Base-by-base conservation (phyloP, 768 basidiomycete species). In the Lanmaoa pseudosensibilis region DNA sequence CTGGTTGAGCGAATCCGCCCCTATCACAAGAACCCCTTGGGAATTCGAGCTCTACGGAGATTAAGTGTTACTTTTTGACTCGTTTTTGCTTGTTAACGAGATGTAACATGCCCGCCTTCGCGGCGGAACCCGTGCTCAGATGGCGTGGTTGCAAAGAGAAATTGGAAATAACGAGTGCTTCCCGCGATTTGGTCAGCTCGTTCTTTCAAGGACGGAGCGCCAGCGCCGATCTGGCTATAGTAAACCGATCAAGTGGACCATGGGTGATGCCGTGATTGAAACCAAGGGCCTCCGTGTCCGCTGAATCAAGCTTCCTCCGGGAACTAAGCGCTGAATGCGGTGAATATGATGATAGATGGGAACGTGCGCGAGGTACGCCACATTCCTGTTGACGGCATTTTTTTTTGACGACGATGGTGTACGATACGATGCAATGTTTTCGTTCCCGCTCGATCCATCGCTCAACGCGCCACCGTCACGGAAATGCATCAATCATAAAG, bases 41-140 rank as follows among this genome's bases (percentile, higher is more conserved):
- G 90, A 92, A 73, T 90, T 91, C 67, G 80, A 85, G 65, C 74
- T 91, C 44, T 90, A 88, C 66, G 71, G 73, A 64, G 63, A 72
- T 72, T 65, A 73, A 68, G 54, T 45, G 48, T 61, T 54, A 19
- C 25, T 38, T 49, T 55, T 61, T 48, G 43, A 53, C 60, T 60
- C 27, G 50, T 12, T 51, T 51, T 50, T 45, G 30, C 56, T 51
- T 54, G 51, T 60, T 57, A 50, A 45, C 63, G 49, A 54, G 58
- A 63, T 58, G 56, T 60, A 39, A 52, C 41, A 48, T 66, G 62
- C 13, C 57, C 66, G 59, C 54, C 49, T 56, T 63, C 41, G 52
- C 54, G 56, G 61, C 54, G 61, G 33, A 63, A 55, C 30, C 61
- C 67, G 58, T 52, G 34, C 45, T 60, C 47, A 38, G 58, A 47